Evolutionary conservation across 768 basidiomycete genomes (phyloP), one percentile per base, ranked within the genome.

Genomic region (Trametes cingulata): DNA sequence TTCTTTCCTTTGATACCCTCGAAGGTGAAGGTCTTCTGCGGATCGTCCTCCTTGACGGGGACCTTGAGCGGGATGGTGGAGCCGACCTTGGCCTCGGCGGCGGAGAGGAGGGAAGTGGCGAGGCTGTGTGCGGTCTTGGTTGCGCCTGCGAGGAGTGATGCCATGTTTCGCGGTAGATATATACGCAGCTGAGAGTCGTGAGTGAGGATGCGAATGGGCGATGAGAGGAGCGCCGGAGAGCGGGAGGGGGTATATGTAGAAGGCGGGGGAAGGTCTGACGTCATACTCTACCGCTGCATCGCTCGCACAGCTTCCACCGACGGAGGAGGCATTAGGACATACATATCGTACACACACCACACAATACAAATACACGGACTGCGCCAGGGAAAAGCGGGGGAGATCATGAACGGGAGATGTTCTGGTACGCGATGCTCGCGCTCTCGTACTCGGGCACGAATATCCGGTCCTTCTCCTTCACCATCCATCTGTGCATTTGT

Each of bases 401-500:
- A 56, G 43, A 10, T 82, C 72, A 93, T 64, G 90, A 88, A 62
- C 89, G 82, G 25, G 90, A 85, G 58, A 91, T 79, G 71, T 91
- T 95, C 74, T 93, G 91, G 72, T 96, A 96, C 56, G 84, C 82
- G 56, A 86, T 70, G 64, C 82, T 85, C 6, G 93, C 85, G 48
- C 82, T 85, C 66, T 92, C 86, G 74, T 97, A 96, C 70, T 91
- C 87, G 55, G 79, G 74, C 52, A 83, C 82, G 71, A 98, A 95
- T 53, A 95, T 70, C 49, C 84, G 76, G 25, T 86, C 81, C 62
- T 86, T 82, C 69, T 95, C 88, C 58, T 82, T 78, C 64, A 84
- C 82, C 84, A 98, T 89, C 77, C 85, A 95, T 45, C 93, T 95
- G 65, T 10, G 33, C 27, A 5, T 2, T 24, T 13, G 10, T 5